Evolutionary conservation across 1,139 yeast genomes (phyloP).

Genomic region (Debaryomycetaceae sp.): DNA sequence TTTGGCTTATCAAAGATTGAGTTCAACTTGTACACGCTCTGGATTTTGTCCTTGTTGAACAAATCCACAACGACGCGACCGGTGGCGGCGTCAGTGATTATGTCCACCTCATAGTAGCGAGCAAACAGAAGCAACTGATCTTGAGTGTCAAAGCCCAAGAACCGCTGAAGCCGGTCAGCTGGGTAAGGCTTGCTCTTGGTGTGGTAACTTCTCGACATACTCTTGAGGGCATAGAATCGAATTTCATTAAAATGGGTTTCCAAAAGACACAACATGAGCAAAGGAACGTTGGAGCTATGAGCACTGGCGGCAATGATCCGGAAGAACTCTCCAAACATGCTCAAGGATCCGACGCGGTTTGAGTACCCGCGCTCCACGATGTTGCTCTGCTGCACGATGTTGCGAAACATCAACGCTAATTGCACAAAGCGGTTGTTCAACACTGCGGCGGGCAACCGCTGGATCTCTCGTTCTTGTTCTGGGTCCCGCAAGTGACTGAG

Average conservation of each 20-base stretch:
- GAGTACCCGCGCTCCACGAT: conserved; percentile 54
- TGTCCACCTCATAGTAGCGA: conserved; percentile 58
- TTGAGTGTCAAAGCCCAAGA: conserved; percentile 63
- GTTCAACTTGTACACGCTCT: conserved; percentile 38
- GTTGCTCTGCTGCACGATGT: conserved; percentile 61
- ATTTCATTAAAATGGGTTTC: conserved; percentile 81
- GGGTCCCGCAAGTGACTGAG: conserved; percentile 80
- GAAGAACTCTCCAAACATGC: conserved; percentile 66
- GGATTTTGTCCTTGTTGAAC: conserved; percentile 45
- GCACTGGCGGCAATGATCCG: conserved; percentile 41
- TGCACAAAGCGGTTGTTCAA: conserved; percentile 58
- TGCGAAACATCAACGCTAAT: conserved; percentile 66
- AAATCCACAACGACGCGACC: conserved; percentile 49
- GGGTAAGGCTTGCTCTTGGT: conserved; percentile 65
- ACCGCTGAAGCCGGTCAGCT: conserved; percentile 38
- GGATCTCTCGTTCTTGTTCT: conserved; percentile 75
- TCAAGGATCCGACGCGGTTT: conserved; percentile 57
- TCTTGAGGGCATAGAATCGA: conserved; percentile 67
- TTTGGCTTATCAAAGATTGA: conserved; percentile 45
- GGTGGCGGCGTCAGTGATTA: conserved; percentile 30
- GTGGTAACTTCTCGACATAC: conserved; percentile 68
- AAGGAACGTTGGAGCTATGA: conserved; percentile 34
- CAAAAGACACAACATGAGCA: conserved; percentile 66
- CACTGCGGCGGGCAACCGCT: conserved; percentile 58
- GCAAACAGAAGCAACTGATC: conserved; percentile 56